Evolutionary conservation across 176 grass and related monocot genomes (phyloP).

Genomic region (Hsuehochloa calcarea): DNA sequence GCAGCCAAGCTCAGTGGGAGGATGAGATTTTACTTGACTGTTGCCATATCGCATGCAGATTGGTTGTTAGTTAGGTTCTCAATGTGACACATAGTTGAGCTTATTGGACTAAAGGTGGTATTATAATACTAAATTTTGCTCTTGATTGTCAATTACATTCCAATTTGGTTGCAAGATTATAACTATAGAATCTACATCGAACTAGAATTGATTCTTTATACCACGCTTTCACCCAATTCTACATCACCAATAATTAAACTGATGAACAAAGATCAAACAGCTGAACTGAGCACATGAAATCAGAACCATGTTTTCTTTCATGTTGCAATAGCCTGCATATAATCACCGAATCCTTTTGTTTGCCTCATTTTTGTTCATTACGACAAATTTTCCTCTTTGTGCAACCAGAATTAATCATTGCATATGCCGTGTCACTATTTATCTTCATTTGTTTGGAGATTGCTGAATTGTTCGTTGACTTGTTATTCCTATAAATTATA

Average conservation of each 20-base stretch:
- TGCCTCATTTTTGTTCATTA: background rate
- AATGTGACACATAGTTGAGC: background rate
- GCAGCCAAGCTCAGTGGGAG: background rate
- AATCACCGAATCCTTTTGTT: slow-evolving; percentile 7
- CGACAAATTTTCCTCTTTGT: background rate
- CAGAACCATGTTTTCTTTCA: background rate
- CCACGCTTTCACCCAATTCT: background rate
- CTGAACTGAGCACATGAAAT: background rate
- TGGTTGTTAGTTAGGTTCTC: background rate
- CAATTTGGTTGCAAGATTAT: background rate
- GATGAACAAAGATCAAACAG: background rate
- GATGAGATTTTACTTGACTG: background rate
- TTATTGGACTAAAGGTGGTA: background rate
- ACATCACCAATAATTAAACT: background rate
- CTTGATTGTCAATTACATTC: background rate
- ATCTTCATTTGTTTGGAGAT: background rate
- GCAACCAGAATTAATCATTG: background rate
- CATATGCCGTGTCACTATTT: background rate
- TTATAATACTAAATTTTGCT: background rate
- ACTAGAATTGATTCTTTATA: background rate
- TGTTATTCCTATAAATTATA: background rate
- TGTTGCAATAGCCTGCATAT: background rate
- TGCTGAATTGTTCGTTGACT: background rate
- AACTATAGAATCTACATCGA: background rate
- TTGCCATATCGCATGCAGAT: background rate